Conservation (phyloP, 1,284 basidiomycete species). For the Ganoderma lingzhi region DNA sequence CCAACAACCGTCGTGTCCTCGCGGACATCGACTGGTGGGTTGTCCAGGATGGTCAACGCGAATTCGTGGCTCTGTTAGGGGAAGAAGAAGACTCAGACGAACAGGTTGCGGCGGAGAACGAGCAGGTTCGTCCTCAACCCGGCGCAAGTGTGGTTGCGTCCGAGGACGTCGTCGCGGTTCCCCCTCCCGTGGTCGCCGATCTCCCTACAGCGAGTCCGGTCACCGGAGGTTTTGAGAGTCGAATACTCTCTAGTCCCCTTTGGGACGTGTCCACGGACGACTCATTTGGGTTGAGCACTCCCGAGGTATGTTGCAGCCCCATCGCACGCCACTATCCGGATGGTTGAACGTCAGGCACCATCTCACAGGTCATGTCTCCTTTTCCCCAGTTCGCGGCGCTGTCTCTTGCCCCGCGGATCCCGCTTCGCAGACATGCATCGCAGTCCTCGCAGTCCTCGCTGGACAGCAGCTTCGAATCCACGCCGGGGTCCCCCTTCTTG, state of each 20-base stretch:
- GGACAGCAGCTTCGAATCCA: constrained; percentile 63
- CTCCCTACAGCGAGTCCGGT: constrained; percentile 17
- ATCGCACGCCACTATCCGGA: constrained; percentile 26
- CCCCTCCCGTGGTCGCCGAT: constrained; percentile 25
- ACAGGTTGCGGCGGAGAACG: constrained; percentile 33
- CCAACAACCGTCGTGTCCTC: constrained; percentile 68
- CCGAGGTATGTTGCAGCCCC: constrained; percentile 33
- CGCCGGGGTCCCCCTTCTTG: constrained; percentile 52
- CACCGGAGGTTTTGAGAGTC: constrained; percentile 22
- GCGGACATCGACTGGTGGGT: constrained; percentile 88
- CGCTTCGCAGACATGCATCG: constrained; percentile 47
- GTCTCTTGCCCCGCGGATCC: constrained; percentile 60
- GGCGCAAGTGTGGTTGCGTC: constrained; percentile 17
- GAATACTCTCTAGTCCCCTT: constrained; percentile 28
- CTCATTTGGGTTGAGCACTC: constrained; percentile 29
- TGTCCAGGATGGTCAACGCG: constrained; percentile 73
- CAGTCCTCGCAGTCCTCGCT: constrained; percentile 62
- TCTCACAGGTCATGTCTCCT: constrained; percentile 41
- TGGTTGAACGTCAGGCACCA: constrained; percentile 29
- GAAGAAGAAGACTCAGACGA: constrained; percentile 29
- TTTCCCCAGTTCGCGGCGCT: constrained; percentile 57
- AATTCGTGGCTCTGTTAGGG: constrained; percentile 43
- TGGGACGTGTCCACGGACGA: constrained; percentile 32
- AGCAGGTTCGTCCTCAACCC: constrained; percentile 24
- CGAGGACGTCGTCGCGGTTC: constrained; percentile 27